Conservation (phyloP, 768 basidiomycete species). For the Rhizopogon vesiculosus region DNA sequence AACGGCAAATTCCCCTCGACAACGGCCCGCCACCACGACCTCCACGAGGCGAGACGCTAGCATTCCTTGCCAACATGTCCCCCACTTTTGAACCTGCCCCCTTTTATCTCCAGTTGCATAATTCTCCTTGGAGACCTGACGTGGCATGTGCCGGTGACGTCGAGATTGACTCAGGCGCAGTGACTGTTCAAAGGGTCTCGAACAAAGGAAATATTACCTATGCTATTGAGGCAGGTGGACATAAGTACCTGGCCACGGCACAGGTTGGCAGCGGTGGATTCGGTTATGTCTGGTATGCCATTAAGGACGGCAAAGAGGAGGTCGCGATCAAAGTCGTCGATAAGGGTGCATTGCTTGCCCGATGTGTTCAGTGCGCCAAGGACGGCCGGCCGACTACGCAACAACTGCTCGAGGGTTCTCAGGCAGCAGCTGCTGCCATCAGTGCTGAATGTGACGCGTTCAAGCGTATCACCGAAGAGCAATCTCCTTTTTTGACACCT, state of each 20-base stretch:
- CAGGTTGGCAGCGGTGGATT: conserved; percentile 5
- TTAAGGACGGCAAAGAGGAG: conserved; percentile 3
- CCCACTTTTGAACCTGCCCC: background rate
- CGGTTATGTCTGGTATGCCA: conserved; percentile 7
- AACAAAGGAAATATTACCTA: background rate
- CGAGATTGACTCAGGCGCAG: background rate
- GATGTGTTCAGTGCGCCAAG: background rate
- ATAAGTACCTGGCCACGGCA: background rate
- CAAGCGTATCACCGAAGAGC: background rate
- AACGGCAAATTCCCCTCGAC: background rate
- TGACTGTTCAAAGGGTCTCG: background rate
- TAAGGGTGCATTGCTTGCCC: background rate
- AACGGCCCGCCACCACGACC: background rate
- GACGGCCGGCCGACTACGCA: background rate
- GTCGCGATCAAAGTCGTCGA: conserved; percentile 10
- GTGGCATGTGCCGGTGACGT: background rate
- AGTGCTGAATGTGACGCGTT: background rate
- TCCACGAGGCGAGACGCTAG: background rate
- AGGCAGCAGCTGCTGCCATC: background rate
- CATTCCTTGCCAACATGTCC: background rate
- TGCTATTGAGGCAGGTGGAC: background rate
- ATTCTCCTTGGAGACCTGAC: background rate
- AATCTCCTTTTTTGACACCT: conserved; percentile 8
- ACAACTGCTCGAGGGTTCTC: background rate
- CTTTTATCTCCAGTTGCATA: background rate